Evolutionary conservation across 768 basidiomycete genomes (phyloP), one percentile per base, ranked within the genome.

Genomic region (Amanita phalloides): DNA sequence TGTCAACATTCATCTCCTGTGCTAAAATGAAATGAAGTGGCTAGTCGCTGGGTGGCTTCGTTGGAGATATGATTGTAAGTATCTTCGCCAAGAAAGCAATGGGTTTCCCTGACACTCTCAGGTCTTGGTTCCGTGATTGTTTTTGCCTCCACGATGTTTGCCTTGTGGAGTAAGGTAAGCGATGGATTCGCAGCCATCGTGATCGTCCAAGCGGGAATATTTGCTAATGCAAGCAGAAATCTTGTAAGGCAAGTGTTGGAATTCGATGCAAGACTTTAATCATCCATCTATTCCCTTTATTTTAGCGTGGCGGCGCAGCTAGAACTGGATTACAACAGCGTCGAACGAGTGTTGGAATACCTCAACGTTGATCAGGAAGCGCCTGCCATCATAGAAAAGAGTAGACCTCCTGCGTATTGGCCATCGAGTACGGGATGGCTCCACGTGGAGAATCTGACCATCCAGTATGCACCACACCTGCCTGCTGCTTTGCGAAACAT

Each of bases 331-430:
- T 86, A 85, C 64, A 86, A 84, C 58, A 80, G 82, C 36, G 78
- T 86, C 1, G 85, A 88, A 58, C 78, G 86, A 53, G 80, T 86
- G 21, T 73, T 78, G 13, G 84, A 86, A 62, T 86, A 86, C 59
- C 68, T 86, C 17, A 75, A 77, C 33, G 73, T 84, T 6, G 74
- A 77, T 1, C 81, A 84, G 61, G 85, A 88, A 63, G 81, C 83
- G 0, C 80, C 82, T 38, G 75, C 81, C 0, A 65, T 80, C 41
- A 71, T 81, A 48, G 68, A 77, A 25, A 69, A 72, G 35, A 70
- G 59, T 47, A 71, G 79, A 45, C 81, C 84, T n/a, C 84, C 84
- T 1, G 84, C 83, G 1, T 80, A 79, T 55, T 86, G 84, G 84
- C 84, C 84, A 3, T 79, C 78, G 1, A 77, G 66, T 44, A 70